Evolutionary conservation across 2,329 filamentous ascomycete species (phyloP), one percentile per base, ranked within the genome.

Genomic region (Aspergillus sergii): DNA sequence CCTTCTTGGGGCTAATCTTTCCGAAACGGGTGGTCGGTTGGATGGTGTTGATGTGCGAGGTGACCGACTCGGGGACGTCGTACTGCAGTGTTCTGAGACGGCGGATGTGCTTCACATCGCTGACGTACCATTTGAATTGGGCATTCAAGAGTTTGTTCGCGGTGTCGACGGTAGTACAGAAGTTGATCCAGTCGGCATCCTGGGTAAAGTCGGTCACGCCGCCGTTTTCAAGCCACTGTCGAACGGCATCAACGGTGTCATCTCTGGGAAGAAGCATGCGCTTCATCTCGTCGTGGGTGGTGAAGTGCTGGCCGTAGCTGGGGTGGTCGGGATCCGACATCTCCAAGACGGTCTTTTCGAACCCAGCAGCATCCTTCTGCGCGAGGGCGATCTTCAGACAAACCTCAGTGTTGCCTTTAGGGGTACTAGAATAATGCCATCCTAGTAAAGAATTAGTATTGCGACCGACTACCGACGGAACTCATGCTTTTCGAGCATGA

Each of bases 271-370:
- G 76, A 28, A 86, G 77, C 65, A 86, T 79, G 11, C 78, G 76
- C 59, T 82, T 80, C 60, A 86, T 81, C 64, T 85, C 81, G 11
- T 83, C 76, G 9, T 81, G 79, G 16, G 71, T 71, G 19, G 78
- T 74, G 66, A 85, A 79, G 66, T 86, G 80, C 50, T 80, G 76
- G 21, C 85, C 84, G 63, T 86, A 86, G 21, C 76, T 78, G 1
- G 71, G 61, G 61, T 82, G 77, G 5, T 73, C 75, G 0, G 85
- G 85, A 0, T 83, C 82, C 2, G 84, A 85, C 66, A 86, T 80
- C 26, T 83, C 77, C 50, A 80, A 66, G 12, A 86, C 74, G 2
- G 80, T 78, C 55, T 79, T 72, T 60, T 84, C 83, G 30, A 86
- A 77, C 32, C 72, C 71, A 9, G 66, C 67, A 26, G 69, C 66